Evolutionary conservation across 306 rosid genomes (phyloP).

Genomic region (Casuarina cunninghamiana): DNA sequence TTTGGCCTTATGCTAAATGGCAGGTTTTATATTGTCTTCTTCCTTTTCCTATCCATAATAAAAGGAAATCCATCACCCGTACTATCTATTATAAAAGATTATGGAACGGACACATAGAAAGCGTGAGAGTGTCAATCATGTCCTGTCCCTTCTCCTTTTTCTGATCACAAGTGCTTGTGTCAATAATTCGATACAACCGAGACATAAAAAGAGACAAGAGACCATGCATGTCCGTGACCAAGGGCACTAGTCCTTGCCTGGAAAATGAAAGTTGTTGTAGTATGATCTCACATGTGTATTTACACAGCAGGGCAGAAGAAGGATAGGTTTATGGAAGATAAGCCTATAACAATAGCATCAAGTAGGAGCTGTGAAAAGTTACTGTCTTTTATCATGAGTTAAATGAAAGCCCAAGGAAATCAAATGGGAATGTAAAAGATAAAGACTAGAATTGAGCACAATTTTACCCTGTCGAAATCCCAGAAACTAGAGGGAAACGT

Average conservation of each 20-base stretch:
- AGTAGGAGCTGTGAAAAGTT: too few species aligned
- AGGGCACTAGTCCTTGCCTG: background rate
- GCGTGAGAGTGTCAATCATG: background rate
- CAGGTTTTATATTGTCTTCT: too few species aligned
- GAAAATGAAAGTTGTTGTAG: background rate
- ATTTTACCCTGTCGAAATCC: too few species aligned
- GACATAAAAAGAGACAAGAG: background rate
- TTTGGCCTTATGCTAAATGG: too few species aligned
- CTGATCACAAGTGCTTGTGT: background rate
- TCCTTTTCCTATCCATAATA: too few species aligned
- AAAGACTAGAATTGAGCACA: too few species aligned
- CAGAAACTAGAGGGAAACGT: too few species aligned
- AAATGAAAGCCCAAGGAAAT: background rate
- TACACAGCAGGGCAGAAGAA: background rate
- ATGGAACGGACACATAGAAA: background rate
- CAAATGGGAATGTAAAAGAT: background rate
- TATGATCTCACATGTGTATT: background rate
- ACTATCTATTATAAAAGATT: background rate
- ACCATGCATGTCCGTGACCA: background rate
- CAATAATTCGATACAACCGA: background rate
- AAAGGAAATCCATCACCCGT: too few species aligned
- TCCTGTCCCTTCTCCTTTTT: background rate
- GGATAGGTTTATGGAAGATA: too few species aligned
- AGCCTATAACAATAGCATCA: too few species aligned
- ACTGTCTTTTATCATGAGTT: background rate